These are phyloP conservation scores for Canavalia gladiata DNA, from an alignment of 306 rosid species.

Conservation along the genomic window DNA sequence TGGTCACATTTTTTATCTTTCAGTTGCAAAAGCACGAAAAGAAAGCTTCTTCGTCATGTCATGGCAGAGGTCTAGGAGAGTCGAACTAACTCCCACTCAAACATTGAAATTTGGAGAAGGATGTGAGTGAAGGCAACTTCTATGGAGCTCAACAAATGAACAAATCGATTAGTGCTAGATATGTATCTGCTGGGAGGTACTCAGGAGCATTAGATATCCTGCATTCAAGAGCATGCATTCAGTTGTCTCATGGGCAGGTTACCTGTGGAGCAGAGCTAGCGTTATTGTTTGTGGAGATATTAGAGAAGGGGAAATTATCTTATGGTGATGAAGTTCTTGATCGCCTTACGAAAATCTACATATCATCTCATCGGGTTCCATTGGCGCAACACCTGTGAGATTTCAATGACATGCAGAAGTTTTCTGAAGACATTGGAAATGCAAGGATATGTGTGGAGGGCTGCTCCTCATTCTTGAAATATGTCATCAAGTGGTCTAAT, in stretches of 20 bases:
- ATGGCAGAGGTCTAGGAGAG: slow-evolving; percentile 69
- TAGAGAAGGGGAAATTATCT: slow-evolving; percentile 81
- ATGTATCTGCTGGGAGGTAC: slow-evolving; percentile 74
- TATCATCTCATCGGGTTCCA: slow-evolving; percentile 73
- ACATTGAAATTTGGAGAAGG: slow-evolving; percentile 82
- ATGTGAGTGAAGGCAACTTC: slow-evolving; percentile 71
- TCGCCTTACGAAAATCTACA: slow-evolving; percentile 74
- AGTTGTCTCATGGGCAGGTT: slow-evolving; percentile 86
- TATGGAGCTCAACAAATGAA: slow-evolving; percentile 99
- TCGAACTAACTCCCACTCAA: slow-evolving; percentile 80
- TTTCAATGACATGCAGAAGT: slow-evolving; percentile 79
- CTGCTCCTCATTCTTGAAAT: slow-evolving; percentile 90
- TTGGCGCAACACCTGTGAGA: slow-evolving; percentile 77
- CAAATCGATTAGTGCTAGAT: slow-evolving; percentile 91
- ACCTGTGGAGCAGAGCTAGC: slow-evolving; percentile 98
- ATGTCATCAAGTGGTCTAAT: slow-evolving; percentile 94
- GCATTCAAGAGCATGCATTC: slow-evolving; percentile 88
- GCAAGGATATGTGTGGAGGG: slow-evolving; percentile 92
- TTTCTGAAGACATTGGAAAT: slow-evolving; percentile 84
- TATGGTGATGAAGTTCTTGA: slow-evolving; percentile 69
- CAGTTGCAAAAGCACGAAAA: slow-evolving; percentile 34
- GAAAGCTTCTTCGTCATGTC: slow-evolving; percentile 59
- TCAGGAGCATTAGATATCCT: slow-evolving; percentile 87
- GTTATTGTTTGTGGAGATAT: slow-evolving; percentile 83
- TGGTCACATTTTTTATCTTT: not conserved